Evolutionary conservation across 2,329 filamentous ascomycete species (phyloP), one percentile per base, ranked within the genome.

Genomic region (Alternaria gaisen): DNA sequence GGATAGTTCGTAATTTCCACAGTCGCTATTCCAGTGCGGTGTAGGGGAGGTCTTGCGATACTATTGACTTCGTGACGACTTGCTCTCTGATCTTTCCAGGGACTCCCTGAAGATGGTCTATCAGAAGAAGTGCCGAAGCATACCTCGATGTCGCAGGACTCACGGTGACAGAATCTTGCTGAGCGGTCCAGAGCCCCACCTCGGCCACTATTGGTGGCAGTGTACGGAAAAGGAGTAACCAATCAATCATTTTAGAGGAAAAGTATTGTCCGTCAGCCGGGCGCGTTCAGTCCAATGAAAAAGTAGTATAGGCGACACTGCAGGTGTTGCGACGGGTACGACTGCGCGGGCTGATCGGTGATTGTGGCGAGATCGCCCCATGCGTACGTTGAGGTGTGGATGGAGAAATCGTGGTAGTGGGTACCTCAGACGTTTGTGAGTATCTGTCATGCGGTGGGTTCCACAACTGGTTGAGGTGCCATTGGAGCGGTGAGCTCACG

Each of bases 281-380:
- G 18, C 11, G 18, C n/a, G 42, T 36, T 11, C 16, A 38, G n/a
- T 11, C 62, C 58, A 64, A 64, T 64, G 20, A 36, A 10, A n/a
- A 43, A 9, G 28, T 4, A 9, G 44, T 20, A n/a, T 53, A 54
- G 60, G 46, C 59, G 62, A 58, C 53, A 24, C 36, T 64, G 62
- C 62, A 62, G 62, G 32, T 56, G 48, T 58, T 59, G 59, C 50
- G 56, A 64, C 55, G 59, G 59, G 28, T 51, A 56, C 36, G 52
- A 64, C 50, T 56, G 51, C 46, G 28, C 51, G 44, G 32, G 30
- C 48, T 40, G 53, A 62, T 62, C 62, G 62, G 55, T 53, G 46
- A 48, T 50, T 43, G 40, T 42, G 52, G 42, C 55, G 47, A 50
- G 59, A 64, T 64, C 62, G 62, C 42, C 26, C 41, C 36, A 30